Evolutionary conservation across 495 filamentous ascomycete genomes (phyloP).

Genomic region (Xylaria cubensis): DNA sequence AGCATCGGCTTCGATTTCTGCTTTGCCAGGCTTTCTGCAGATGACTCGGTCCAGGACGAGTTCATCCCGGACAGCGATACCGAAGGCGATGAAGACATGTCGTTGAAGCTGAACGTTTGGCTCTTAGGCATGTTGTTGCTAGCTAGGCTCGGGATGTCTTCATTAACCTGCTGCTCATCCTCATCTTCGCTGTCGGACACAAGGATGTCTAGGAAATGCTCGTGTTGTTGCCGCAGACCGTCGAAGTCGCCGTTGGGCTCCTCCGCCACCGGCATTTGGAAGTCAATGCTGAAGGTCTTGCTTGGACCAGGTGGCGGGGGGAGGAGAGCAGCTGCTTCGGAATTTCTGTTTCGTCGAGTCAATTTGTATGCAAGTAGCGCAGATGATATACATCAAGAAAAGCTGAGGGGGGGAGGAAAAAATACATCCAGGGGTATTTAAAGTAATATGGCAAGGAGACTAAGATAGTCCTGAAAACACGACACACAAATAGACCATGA

Average conservation of each 20-base stretch:
- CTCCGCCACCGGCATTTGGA: constrained; percentile 45
- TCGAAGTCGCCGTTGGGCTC: constrained; percentile 45
- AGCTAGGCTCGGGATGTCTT: background rate
- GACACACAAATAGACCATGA: background rate
- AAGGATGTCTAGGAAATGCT: constrained; percentile 43
- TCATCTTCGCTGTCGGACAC: constrained; percentile 34
- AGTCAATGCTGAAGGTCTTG: constrained; percentile 59
- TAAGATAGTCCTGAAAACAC: background rate
- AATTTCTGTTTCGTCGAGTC: constrained; percentile 25
- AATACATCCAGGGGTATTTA: background rate
- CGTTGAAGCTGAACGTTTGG: constrained; percentile 33
- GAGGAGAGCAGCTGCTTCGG: constrained; percentile 25
- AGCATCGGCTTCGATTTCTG: constrained; percentile 31
- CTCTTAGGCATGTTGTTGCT: background rate
- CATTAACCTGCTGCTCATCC: constrained; percentile 31
- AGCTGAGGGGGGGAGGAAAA: background rate
- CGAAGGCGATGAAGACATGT: constrained; percentile 41
- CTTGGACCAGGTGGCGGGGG: constrained; percentile 49
- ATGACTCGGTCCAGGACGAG: constrained; percentile 15
- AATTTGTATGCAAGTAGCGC: background rate
- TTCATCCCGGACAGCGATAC: constrained; percentile 34
- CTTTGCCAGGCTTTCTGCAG: background rate
- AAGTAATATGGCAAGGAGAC: background rate
- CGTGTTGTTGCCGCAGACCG: constrained; percentile 45
- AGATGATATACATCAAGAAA: background rate